Evolutionary conservation across 495 filamentous ascomycete genomes (phyloP).

Genomic region (Letharia columbiana): DNA sequence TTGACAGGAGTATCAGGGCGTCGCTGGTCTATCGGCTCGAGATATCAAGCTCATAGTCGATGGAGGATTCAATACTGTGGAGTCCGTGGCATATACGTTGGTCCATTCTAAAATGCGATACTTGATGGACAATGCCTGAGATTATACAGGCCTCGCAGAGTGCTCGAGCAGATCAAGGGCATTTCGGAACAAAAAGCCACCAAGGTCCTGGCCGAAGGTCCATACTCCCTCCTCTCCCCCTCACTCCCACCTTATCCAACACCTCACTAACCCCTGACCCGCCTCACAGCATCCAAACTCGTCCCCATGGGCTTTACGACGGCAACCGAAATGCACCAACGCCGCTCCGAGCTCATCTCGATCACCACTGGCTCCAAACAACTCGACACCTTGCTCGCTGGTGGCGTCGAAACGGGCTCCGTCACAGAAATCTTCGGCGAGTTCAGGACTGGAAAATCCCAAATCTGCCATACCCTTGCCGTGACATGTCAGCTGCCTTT

Average conservation of each 20-base stretch:
- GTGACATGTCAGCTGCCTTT: constrained; percentile 96
- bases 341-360: constrained; percentile 91
- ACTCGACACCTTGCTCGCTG: constrained; percentile 87
- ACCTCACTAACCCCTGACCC: constrained; percentile 5
- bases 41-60: constrained; percentile 91
- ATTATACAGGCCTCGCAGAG: constrained; percentile 57
- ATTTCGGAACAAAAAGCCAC: constrained; percentile 93
- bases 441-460: constrained; percentile 95
- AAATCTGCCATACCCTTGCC: constrained; percentile 96
- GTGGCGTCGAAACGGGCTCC: constrained; percentile 91
- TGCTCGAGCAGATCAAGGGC: constrained; percentile 89
- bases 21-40: constrained; percentile 79
- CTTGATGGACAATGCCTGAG: neutral
- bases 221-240: constrained; percentile 13
- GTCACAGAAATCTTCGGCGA: constrained; percentile 99
- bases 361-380: constrained; percentile 97
- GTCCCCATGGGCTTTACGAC: constrained; percentile 99
- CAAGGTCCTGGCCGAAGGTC: constrained; percentile 89
- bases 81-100: constrained; percentile 87
- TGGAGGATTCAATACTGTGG: constrained; percentile 89
- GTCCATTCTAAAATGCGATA: constrained; percentile 16
- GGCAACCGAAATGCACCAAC: constrained; percentile 98
- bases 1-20: constrained; percentile 43
- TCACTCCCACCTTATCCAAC: neutral
- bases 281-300: constrained; percentile 72